Conservation (phyloP, 179 eudicot species). For the Silene vulgaris region DNA sequence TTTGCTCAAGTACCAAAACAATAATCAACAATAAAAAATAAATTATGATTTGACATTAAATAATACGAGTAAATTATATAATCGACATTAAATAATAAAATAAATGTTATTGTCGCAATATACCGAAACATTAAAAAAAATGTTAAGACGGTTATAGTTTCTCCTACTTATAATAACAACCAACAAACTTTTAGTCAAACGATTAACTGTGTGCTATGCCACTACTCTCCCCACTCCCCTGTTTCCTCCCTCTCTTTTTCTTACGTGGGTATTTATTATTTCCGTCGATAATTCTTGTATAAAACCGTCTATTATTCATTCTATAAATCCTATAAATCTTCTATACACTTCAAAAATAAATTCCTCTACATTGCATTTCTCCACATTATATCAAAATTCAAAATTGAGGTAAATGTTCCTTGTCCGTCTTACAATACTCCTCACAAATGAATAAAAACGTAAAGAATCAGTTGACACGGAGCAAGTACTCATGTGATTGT, state of each 20-base stretch:
- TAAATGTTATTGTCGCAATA: not conserved
- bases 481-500: not conserved
- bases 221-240: not conserved
- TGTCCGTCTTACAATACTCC: no score
- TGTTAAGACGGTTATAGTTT: not conserved
- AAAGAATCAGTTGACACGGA: no score
- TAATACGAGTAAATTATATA: no score
- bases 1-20: no score
- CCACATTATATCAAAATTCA: not conserved
- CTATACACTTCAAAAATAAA: not conserved
- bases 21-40: no score
- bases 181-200: slow-evolving; percentile 1
- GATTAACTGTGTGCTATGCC: not conserved
- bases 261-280: no score
- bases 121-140: not conserved
- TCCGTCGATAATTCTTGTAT: no score
- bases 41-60: no score
- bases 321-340: not conserved
- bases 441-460: no score
- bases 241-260: not conserved
- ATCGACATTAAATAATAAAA: no score
- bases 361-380: not conserved
- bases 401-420: not conserved
- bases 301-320: not conserved
- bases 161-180: not conserved